These are phyloP conservation scores for Epichloe amarillans DNA, from an alignment of 2,329 filamentous ascomycete species.

Conservation along the genomic window DNA sequence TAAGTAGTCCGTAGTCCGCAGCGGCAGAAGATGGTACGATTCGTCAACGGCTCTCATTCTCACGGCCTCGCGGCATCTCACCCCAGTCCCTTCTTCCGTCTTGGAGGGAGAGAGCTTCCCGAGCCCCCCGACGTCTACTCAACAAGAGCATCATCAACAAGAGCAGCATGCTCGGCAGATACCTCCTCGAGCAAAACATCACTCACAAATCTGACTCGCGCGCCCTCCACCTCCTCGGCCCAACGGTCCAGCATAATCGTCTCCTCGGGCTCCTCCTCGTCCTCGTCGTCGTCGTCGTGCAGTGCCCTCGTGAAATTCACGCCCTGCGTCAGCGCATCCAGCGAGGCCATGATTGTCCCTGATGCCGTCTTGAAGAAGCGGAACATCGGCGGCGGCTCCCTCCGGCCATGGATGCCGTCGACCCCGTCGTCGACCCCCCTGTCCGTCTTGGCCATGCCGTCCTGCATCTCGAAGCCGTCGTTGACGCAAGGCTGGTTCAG, in stretches of 20 bases:
- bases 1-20: too few relatives aligned
- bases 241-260: background rate
- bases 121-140: too few relatives aligned
- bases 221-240: background rate
- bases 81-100: too few relatives aligned
- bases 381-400: background rate
- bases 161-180: background rate
- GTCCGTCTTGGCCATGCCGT: slow-evolving; percentile 1
- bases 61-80: too few relatives aligned
- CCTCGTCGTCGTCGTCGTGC: background rate
- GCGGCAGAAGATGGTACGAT: too few relatives aligned
- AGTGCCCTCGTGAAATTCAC: background rate
- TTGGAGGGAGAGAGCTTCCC: too few relatives aligned
- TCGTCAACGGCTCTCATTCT: too few relatives aligned
- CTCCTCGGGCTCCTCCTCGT: background rate
- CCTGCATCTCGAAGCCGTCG: slow-evolving; percentile 3
- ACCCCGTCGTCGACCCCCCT: background rate
- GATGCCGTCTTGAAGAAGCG: background rate
- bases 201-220: background rate
- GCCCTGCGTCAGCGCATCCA: background rate
- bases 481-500: slow-evolving; percentile 3
- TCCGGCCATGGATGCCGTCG: background rate
- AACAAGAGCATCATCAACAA: too few relatives aligned
- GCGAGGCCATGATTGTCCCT: background rate
- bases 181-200: background rate